phyloP scores from a whole-genome alignment of 805 yeast species.

The Metschnikowia gelsemii region DNA sequence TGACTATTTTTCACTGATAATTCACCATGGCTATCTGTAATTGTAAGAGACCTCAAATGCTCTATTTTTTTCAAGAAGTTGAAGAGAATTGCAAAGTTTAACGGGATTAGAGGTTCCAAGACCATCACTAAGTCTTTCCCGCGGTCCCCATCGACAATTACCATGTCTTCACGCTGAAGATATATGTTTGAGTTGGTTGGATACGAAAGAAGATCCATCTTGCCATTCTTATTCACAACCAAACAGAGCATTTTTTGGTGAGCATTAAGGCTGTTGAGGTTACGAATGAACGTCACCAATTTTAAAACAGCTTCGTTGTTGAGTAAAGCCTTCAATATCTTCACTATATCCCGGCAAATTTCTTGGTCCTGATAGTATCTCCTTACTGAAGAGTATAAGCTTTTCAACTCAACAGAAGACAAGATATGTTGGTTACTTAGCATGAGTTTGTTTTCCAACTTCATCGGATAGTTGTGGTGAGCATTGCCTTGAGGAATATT shows the following conservation, averaged over 20 bases:
- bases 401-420: slow-evolving; percentile 57
- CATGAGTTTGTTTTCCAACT: slow-evolving; percentile 62
- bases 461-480: slow-evolving; percentile 20
- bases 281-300: slow-evolving; percentile 38
- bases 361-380: slow-evolving; percentile 50
- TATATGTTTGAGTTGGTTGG: slow-evolving; percentile 63
- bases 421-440: slow-evolving; percentile 55
- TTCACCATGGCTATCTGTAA: slow-evolving; percentile 27
- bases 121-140: slow-evolving; percentile 79
- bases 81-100: slow-evolving; percentile 66
- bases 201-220: slow-evolving; percentile 66
- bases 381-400: slow-evolving; percentile 46
- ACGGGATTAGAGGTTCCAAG: slow-evolving; percentile 59
- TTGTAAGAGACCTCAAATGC: slow-evolving; percentile 55
- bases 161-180: slow-evolving; percentile 61
- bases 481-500: neutral
- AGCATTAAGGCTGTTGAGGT: slow-evolving; percentile 41
- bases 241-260: slow-evolving; percentile 44
- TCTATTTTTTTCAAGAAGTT: slow-evolving; percentile 73
- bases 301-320: slow-evolving; percentile 28
- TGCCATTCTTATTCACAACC: slow-evolving; percentile 61
- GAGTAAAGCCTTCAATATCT: slow-evolving; percentile 28
- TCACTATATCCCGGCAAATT: slow-evolving; percentile 28
- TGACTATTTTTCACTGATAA: slow-evolving; percentile 23
- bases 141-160: slow-evolving; percentile 79